Conservation (phyloP, 768 basidiomycete genomes). For the Lactifluus pinguis region DNA sequence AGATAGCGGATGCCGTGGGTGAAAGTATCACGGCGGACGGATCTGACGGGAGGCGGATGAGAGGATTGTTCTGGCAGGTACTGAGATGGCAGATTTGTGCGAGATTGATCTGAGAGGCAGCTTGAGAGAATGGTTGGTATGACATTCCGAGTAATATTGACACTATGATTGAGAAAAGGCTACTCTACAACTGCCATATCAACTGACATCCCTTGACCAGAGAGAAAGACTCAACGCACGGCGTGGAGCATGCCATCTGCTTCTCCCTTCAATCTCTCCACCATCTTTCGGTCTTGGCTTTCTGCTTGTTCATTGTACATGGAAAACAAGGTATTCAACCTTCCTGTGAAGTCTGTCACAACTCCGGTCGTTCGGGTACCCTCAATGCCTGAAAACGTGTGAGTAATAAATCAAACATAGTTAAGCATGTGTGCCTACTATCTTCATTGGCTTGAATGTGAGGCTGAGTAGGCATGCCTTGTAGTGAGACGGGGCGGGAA, state of each 20-base stretch:
- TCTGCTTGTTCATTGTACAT: constrained; percentile 3
- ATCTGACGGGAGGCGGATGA: no score
- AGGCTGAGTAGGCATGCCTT: no score
- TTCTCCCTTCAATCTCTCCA: not conserved
- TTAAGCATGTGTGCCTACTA: no score
- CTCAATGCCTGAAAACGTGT: no score
- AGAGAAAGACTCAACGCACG: not conserved
- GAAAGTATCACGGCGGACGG: not conserved
- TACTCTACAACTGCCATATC: not conserved
- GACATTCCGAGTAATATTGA: not conserved
- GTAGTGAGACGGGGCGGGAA: no score
- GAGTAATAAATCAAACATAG: no score
- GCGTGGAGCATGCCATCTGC: not conserved
- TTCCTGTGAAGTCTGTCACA: not conserved
- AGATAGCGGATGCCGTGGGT: not conserved
- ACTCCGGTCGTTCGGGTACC: not conserved
- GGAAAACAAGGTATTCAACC: not conserved
- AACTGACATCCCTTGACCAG: not conserved
- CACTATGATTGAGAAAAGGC: not conserved
- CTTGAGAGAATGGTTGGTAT: constrained; percentile 1
- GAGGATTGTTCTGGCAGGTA: not conserved
- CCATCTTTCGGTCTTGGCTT: not conserved
- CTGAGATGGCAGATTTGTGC: not conserved
- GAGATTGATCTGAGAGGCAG: not conserved
- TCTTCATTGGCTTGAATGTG: no score